Conservation (phyloP, 805 yeast genomes). For the Wickerhamiella brachini region DNA sequence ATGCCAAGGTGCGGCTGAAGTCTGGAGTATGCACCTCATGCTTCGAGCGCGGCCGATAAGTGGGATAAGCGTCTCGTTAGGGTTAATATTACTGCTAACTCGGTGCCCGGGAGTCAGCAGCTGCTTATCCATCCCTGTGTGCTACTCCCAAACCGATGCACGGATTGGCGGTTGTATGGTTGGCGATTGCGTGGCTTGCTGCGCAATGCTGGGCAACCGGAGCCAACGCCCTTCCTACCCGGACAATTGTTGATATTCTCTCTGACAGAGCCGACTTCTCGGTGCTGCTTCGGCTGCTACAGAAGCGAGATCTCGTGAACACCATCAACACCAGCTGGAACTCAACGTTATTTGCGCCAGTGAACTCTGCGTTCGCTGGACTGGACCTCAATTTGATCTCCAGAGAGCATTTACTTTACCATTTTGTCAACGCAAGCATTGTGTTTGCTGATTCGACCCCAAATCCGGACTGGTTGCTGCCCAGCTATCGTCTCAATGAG, state of each 20-base stretch:
- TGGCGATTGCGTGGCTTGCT: not conserved
- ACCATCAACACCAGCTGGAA: constrained; percentile 43
- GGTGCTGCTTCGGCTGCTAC: constrained; percentile 44
- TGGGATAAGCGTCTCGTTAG: not conserved
- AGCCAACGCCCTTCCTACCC: constrained; percentile 8
- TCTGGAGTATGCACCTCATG: not conserved
- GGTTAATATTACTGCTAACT: too few species aligned
- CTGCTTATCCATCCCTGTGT: not conserved
- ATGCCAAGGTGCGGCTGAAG: not conserved
- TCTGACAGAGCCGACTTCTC: constrained; percentile 57
- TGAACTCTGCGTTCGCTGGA: constrained; percentile 56
- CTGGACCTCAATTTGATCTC: constrained; percentile 9
- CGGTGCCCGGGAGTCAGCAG: not conserved
- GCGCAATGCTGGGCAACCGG: not conserved
- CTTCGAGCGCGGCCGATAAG: not conserved
- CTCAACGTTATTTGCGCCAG: constrained; percentile 64
- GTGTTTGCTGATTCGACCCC: constrained; percentile 5
- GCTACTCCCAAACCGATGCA: not conserved
- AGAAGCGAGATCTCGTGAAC: constrained; percentile 49
- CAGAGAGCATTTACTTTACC: constrained; percentile 16
- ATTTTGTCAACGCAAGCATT: constrained; percentile 23
- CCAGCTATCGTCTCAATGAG: constrained; percentile 7
- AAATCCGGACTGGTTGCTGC: constrained; percentile 2
- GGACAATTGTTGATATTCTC: constrained; percentile 44
- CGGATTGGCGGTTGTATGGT: not conserved